Base-by-base conservation (phyloP, 2,329 filamentous ascomycete species). In the Davidsoniella neocaledoniae region DNA sequence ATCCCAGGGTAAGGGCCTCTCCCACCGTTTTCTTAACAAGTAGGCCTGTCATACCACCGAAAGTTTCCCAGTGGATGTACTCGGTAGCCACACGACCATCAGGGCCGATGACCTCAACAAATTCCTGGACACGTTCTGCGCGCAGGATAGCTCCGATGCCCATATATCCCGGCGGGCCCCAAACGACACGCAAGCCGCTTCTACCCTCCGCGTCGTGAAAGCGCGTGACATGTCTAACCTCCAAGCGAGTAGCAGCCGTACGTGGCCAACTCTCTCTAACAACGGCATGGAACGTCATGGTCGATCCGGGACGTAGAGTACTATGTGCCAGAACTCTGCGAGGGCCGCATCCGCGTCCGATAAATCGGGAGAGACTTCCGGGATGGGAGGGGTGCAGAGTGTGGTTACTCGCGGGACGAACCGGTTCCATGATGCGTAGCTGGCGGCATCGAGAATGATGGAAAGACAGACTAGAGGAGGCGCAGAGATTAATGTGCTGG, bases 61-160 rank as follows among this genome's bases (percentile, higher is more conserved):
- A 70, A 9, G 68, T 70, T 60, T 71, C 68, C 63, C 64, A 69
- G 57, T 61, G 64, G 10, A 51, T 55, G 55, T 69, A 71, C 54
- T 63, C 63, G 5, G 63, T 68, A 12, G 59, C 29, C 19, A 41
- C 61, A 16, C 56, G 59, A 4, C 56, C 56, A 5, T 46, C 52
- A 42, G 53, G 48, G 16, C 14, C 17, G 7, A 17, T 37, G 16
- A 46, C 45, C 49, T 55, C 56, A 17, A 66, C 54, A 53, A 69
- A 63, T 56, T 71, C 67, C 57, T 70, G 67, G 9, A 68, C 62
- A 42, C 68, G 59, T 59, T 70, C 68, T 2, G 58, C 56, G 6
- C 59, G 57, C 49, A 69, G 55, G 51, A 66, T 56, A 57, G 62
- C 60, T 9, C 52, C 45, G 1, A 43, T 16, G 6, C 26, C 41